These are phyloP conservation scores for Hyaloscypha variabilis DNA, from an alignment of 495 filamentous ascomycete genomes.

Conservation along the genomic window DNA sequence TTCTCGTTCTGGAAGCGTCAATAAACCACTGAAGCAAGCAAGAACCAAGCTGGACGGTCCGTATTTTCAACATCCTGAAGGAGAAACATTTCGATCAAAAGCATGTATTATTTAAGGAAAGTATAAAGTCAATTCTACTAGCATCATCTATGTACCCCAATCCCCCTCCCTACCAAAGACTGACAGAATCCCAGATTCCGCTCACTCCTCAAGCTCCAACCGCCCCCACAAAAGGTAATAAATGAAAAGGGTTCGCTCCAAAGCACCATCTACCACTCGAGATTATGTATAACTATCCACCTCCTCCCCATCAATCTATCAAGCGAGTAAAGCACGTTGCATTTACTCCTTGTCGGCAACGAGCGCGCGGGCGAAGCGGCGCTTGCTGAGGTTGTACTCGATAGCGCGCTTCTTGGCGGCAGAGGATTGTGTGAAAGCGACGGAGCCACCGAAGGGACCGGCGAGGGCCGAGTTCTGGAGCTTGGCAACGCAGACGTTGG, in stretches of 20 bases:
- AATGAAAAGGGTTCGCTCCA: neutral
- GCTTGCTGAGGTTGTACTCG: slow-evolving; percentile 47
- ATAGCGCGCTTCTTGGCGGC: slow-evolving; percentile 49
- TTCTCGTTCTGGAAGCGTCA: too few relatives aligned
- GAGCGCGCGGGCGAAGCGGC: slow-evolving; percentile 34
- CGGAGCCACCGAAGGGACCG: slow-evolving; percentile 63
- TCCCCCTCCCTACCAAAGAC: slow-evolving; percentile 11
- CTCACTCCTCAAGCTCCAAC: neutral
- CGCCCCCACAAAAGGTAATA: neutral
- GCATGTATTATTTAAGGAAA: slow-evolving; percentile 17
- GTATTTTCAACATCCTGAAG: too few relatives aligned
- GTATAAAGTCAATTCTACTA: slow-evolving; percentile 27
- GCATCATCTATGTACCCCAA: slow-evolving; percentile 6
- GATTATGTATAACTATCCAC: slow-evolving; percentile 15
- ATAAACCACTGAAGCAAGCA: too few relatives aligned
- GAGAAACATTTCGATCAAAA: neutral
- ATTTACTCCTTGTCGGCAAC: slow-evolving; percentile 17
- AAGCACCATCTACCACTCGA: neutral
- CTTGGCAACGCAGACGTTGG: slow-evolving; percentile 60
- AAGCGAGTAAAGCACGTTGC: neutral
- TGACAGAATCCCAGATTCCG: slow-evolving; percentile 26
- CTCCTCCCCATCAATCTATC: neutral
- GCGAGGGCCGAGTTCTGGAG: slow-evolving; percentile 58
- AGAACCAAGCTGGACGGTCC: too few relatives aligned
- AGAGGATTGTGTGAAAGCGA: slow-evolving; percentile 51